These are phyloP conservation scores for Sisymbrium altissimum DNA, from an alignment of 345 rosid species.

Conservation along the genomic window DNA sequence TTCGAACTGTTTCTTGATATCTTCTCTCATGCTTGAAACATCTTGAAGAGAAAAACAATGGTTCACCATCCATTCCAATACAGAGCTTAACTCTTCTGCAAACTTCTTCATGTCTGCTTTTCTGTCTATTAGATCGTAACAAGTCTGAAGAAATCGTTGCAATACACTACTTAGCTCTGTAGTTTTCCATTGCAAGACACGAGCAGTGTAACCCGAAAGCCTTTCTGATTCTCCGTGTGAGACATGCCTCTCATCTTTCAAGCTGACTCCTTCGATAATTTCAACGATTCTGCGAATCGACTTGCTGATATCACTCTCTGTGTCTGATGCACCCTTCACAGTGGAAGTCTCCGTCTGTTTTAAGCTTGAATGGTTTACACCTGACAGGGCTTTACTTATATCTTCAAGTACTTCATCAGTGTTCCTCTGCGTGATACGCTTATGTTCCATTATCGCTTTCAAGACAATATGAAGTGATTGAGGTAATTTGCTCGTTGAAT, in stretches of 20 bases:
- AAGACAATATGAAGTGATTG: slow-evolving; percentile 50
- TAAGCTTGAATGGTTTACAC: slow-evolving; percentile 24
- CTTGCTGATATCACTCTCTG: slow-evolving; percentile 46
- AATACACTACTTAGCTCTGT: slow-evolving; percentile 56
- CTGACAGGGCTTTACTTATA: slow-evolving; percentile 48
- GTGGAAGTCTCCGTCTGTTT: slow-evolving; percentile 30
- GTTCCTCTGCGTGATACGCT: slow-evolving; percentile 34
- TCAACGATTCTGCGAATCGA: slow-evolving; percentile 60
- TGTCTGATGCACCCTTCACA: slow-evolving; percentile 21
- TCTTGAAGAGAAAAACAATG: slow-evolving; percentile 93
- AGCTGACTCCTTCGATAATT: slow-evolving; percentile 61
- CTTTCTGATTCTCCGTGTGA: slow-evolving; percentile 44
- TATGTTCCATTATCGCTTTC: slow-evolving; percentile 48
- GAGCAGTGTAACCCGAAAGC: slow-evolving; percentile 63
- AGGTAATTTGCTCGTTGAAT: slow-evolving; percentile 24
- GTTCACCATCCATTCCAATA: slow-evolving; percentile 81
- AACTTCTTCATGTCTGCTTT: slow-evolving; percentile 60
- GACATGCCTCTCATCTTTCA: slow-evolving; percentile 42
- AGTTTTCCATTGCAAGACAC: slow-evolving; percentile 87
- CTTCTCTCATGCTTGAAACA: slow-evolving; percentile 86
- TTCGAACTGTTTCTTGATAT: slow-evolving; percentile 55
- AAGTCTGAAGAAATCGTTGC: slow-evolving; percentile 58
- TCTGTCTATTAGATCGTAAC: slow-evolving; percentile 57
- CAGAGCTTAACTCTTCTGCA: slow-evolving; percentile 49
- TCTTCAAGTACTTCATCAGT: slow-evolving; percentile 57